Base-by-base conservation (phyloP, 441 rosid species). In the Euphorbia schlechtendalii region DNA sequence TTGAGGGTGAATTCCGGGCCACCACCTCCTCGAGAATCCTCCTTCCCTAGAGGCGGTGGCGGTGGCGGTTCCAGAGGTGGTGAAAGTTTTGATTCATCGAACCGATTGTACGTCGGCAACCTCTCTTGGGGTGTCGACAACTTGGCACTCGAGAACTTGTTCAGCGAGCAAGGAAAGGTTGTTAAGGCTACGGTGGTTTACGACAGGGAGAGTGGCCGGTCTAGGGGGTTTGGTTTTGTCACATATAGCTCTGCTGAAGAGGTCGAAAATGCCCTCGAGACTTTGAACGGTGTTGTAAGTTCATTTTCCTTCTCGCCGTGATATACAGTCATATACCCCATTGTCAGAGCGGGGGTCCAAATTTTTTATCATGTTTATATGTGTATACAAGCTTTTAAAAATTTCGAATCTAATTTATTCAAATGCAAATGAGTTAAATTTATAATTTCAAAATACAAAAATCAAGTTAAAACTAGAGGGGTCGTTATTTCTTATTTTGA, bases 181-280 rank as follows among this genome's bases (percentile, higher is more conserved):
- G 72, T 83, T 64, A 97, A 93, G 43, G 99, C 97, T 13, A 93
- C 60, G 68, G 99, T 94, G 46, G 84, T 94, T 30, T 89, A 85
- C 73, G 99, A 90, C 75, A 75, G 96, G 82, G 96, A 90, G 62
- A 90, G 80, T 71, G 97, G 99, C 64, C 77, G 99, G 74, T 94
- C 97, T 46, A 87, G 92, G 84, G 97, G 99, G 70, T 94, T 91
- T 28, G 99, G 99, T 59, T 94, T 94, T 80, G 99, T 94, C 52
- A 84, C 96, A 15, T 90, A 82, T 69, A 78, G 84, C 66, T 87
- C 96, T 52, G 65, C 96, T 62, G 84, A 86, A 41, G 99, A 94
- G 82, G 96, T 84, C 63, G 51, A 77, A 69, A 75, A 64, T 59
- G 99, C 97, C 27, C 79, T 94, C 53, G 87, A 72, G 30, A 75